These are phyloP conservation scores for Pleurotus salmoneostramineus DNA, from an alignment of 768 basidiomycete genomes.

Conservation along the genomic window DNA sequence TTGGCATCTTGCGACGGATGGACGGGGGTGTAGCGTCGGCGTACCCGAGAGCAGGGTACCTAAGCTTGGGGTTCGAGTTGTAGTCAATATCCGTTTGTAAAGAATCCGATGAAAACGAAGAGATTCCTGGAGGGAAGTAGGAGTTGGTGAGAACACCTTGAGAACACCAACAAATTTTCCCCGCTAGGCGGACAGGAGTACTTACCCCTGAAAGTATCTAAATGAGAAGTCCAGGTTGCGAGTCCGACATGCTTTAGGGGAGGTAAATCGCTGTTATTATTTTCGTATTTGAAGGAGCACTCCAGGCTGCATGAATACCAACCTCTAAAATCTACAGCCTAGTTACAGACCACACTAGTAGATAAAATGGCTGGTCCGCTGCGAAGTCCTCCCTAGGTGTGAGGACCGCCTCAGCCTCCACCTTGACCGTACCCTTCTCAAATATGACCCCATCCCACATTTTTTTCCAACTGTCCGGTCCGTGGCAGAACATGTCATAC, in stretches of 20 bases:
- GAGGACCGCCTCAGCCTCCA: constrained; percentile 19
- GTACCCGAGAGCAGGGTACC: background rate
- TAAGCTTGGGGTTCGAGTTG: no score
- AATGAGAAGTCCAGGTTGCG: no score
- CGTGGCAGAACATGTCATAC: constrained; percentile 28
- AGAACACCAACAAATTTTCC: no score
- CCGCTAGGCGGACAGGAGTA: no score
- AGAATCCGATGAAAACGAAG: background rate
- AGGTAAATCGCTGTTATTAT: no score
- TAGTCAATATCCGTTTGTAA: no score
- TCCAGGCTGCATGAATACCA: background rate
- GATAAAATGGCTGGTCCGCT: background rate
- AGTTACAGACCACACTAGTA: constrained; percentile 22
- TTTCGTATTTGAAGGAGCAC: no score
- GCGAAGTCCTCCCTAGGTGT: constrained; percentile 9
- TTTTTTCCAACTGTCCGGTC: constrained; percentile 29
- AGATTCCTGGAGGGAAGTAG: background rate
- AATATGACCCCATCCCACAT: constrained; percentile 34
- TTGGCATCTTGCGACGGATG: background rate
- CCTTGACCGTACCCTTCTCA: constrained; percentile 23
- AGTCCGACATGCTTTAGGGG: no score
- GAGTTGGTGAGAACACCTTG: no score
- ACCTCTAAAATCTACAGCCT: constrained; percentile 10
- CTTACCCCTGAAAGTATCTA: no score
- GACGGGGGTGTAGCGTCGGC: background rate